phyloP scores from a whole-genome alignment of 257 asterid species.

The Solanum pinnatisectum region DNA sequence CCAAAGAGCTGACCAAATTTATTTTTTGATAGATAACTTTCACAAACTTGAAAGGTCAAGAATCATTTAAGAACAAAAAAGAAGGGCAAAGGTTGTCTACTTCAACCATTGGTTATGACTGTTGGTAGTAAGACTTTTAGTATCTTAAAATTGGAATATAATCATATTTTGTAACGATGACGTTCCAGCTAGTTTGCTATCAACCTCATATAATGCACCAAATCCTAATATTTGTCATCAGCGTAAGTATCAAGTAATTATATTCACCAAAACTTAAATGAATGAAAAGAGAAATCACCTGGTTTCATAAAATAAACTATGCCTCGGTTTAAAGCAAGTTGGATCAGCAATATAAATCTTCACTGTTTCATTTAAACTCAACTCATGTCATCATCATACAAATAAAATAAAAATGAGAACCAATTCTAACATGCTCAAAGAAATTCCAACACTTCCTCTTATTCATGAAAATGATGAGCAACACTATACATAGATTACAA shows the following conservation, averaged over 20 bases:
- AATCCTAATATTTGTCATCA: background rate
- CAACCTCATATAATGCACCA: background rate
- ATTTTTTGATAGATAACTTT: background rate
- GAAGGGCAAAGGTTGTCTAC: background rate
- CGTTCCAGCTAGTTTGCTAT: background rate
- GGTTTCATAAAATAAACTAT: no score
- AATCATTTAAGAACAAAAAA: background rate
- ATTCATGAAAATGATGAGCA: background rate
- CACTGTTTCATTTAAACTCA: background rate
- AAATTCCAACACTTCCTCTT: background rate
- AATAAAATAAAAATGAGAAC: background rate
- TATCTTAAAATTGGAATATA: background rate
- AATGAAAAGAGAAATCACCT: background rate
- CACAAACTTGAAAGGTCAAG: background rate
- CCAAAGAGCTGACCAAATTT: background rate
- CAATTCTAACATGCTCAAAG: background rate
- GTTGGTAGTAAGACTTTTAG: background rate
- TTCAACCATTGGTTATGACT: background rate
- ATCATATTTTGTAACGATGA: background rate
- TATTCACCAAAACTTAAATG: background rate
- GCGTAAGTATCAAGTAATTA: background rate
- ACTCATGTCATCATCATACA: background rate
- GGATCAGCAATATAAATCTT: background rate
- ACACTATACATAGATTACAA: background rate
- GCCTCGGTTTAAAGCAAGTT: background rate